Percentiles rank a stretch among this genome's conserved stretches.
Evolutionary conservation across 1,284 basidiomycete species (phyloP).

Genomic region (Tetrapyrgos nigripes): DNA sequence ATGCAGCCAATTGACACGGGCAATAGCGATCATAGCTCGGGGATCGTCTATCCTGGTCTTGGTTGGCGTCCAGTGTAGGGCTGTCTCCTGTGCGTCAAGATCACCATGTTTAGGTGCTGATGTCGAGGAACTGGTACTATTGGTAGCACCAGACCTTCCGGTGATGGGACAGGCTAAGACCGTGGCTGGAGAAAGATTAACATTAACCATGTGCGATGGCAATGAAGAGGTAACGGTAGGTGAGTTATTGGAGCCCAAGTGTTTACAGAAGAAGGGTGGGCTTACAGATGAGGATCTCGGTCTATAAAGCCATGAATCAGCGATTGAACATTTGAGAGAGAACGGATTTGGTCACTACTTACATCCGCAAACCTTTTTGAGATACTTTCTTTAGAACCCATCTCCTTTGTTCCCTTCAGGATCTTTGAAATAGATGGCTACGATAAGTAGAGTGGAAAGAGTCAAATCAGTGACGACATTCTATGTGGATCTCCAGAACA

Average conservation of each 20-base stretch:
- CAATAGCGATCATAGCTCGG: constrained; percentile 49
- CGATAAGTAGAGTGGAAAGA: not conserved
- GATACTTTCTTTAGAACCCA: constrained; percentile 39
- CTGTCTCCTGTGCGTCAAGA: too few relatives aligned
- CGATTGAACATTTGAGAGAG: not conserved
- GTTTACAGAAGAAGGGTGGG: not conserved
- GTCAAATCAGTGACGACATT: not conserved
- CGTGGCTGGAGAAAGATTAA: constrained; percentile 32
- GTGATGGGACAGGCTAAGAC: constrained; percentile 44
- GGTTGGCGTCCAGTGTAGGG: too few relatives aligned
- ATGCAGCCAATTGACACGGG: constrained; percentile 55
- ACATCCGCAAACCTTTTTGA: constrained; percentile 53
- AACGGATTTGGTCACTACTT: constrained; percentile 19
- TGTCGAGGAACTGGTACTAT: too few relatives aligned
- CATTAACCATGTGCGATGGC: too few relatives aligned
- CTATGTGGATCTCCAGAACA: too few relatives aligned
- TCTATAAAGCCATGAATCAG: constrained; percentile 32
- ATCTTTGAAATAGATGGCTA: constrained; percentile 53
- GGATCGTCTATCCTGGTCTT: constrained; percentile 27
- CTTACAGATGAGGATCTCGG: constrained; percentile 46
- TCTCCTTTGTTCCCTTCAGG: constrained; percentile 44
- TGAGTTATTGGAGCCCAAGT: too few relatives aligned
- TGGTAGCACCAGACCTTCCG: constrained; percentile 20
- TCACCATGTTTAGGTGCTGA: too few relatives aligned
- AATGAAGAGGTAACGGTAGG: too few relatives aligned